Base-by-base conservation (phyloP, 1,284 basidiomycete species). In the Marasmius sp. region DNA sequence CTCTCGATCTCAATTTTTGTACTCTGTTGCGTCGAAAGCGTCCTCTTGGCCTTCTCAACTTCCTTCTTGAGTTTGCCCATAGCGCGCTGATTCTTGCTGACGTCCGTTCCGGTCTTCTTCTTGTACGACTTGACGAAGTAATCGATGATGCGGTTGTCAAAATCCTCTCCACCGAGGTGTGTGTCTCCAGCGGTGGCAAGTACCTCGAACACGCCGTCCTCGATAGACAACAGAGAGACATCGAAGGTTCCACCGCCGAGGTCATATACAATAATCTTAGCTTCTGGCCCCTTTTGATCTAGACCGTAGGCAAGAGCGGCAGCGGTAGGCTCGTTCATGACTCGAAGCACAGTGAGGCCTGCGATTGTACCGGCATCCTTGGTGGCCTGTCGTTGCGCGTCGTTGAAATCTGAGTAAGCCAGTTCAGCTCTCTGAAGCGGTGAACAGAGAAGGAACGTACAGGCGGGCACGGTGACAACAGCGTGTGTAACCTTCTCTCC, bases 151-250 rank as follows among this genome's bases (percentile, higher is more conserved):
- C 93, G 89, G 86, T 98, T 98, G 80, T 98, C 97, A 72, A 98
- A 99, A 81, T 98, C 96, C 81, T 98, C 96, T 83, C 97, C 96
- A 82, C 96, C 96, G 77, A 98, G 85, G 79, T 98, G 96, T 65
- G 96, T 99, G 82, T 98, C 97, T 87, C 96, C 97, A 65, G 97
- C 96, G 66, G 96, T 98, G 65, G 97, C 95, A 85, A 97, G 97
- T 78, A 98, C 96, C 79, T 97, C 96, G 82, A 98, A 99, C 79
- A 99, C 95, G 78, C 95, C 96, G 80, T 97, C 96, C 78, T 98
- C 95, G 66, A 98, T 98, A 66, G 95, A 96, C 69, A 99, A 81
- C 65, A 99, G 93, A 39, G 96, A 98, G 38, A 98, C 97, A 90
- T 98, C 97, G 79, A 98, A 98, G 53, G 96, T 98, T 84, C 96